Evolutionary conservation across 805 yeast genomes (phyloP).

Genomic region (Millerozyma miso): DNA sequence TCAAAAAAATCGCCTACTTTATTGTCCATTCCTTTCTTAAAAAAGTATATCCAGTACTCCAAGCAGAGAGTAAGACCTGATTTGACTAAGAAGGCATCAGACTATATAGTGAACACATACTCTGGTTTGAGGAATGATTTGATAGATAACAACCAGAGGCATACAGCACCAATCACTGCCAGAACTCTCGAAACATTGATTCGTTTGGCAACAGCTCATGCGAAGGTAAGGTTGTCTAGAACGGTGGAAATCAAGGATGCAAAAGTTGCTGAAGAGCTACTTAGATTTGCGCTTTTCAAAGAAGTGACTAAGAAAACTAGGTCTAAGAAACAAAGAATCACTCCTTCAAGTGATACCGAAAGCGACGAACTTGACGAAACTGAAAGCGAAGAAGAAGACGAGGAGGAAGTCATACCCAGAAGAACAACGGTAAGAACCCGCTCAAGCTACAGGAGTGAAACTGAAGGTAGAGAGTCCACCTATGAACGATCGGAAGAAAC

Average conservation of each 20-base stretch:
- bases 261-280: slow-evolving; percentile 73
- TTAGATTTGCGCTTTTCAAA: slow-evolving; percentile 82
- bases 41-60: slow-evolving; percentile 91
- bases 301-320: slow-evolving; percentile 49
- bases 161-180: slow-evolving; percentile 95
- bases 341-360: slow-evolving; percentile 24
- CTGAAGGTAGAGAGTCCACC: not conserved
- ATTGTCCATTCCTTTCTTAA: slow-evolving; percentile 76
- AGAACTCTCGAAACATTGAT: slow-evolving; percentile 94
- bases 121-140: slow-evolving; percentile 77
- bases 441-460: slow-evolving; percentile 7
- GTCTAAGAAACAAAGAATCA: slow-evolving; percentile 25
- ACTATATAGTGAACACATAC: slow-evolving; percentile 75
- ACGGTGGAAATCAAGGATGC: slow-evolving; percentile 77
- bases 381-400: slow-evolving; percentile 17
- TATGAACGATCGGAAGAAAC: slow-evolving; percentile 8
- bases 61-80: slow-evolving; percentile 83
- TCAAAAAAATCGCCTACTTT: slow-evolving; percentile 26
- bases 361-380: slow-evolving; percentile 33
- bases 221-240: slow-evolving; percentile 84
- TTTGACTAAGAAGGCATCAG: slow-evolving; percentile 71
- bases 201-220: slow-evolving; percentile 94
- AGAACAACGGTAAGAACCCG: slow-evolving; percentile 17
- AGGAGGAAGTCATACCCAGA: slow-evolving; percentile 14
- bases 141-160: slow-evolving; percentile 56